Percentiles rank a stretch among this genome's conserved stretches.
Evolutionary conservation across 164 flowering plant genomes (phyloP).

Genomic region (Sedum album): DNA sequence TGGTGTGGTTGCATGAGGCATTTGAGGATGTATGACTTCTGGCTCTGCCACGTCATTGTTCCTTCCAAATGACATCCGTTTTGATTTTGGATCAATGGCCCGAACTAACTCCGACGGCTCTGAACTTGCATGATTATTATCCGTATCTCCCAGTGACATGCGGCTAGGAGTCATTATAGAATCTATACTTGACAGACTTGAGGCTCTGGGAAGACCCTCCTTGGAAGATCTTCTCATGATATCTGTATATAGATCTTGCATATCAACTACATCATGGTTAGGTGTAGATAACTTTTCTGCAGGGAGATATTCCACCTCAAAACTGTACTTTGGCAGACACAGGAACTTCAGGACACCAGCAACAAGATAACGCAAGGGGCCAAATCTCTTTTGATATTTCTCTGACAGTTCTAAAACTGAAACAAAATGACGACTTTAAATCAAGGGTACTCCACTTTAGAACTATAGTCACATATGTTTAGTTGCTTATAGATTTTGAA

Average conservation of each 20-base stretch:
- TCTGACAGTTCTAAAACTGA: slow-evolving; percentile 96
- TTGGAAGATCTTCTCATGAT: slow-evolving; percentile 66
- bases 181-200: slow-evolving; percentile 96
- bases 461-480: neutral
- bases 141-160: slow-evolving; percentile 75
- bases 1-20: slow-evolving; percentile 66
- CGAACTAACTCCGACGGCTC: slow-evolving; percentile 98
- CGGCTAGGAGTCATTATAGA: slow-evolving; percentile 91
- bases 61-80: slow-evolving; percentile 79
- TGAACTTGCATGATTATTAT: slow-evolving; percentile 68
- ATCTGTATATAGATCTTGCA: slow-evolving; percentile 79
- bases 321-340: slow-evolving; percentile 88
- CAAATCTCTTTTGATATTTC: slow-evolving; percentile 94
- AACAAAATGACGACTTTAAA: slow-evolving; percentile 5
- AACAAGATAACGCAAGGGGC: slow-evolving; percentile 92
- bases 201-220: slow-evolving; percentile 88
- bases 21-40: slow-evolving; percentile 80
- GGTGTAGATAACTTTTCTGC: slow-evolving; percentile 37
- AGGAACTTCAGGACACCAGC: slow-evolving; percentile 91
- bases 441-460: neutral
- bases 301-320: slow-evolving; percentile 89
- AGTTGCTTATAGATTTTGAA: neutral
- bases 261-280: slow-evolving; percentile 57
- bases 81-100: slow-evolving; percentile 78
- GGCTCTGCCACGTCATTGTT: slow-evolving; percentile 54